These are phyloP conservation scores for Brassica cretica DNA, from an alignment of 345 rosid genomes.

Conservation along the genomic window DNA sequence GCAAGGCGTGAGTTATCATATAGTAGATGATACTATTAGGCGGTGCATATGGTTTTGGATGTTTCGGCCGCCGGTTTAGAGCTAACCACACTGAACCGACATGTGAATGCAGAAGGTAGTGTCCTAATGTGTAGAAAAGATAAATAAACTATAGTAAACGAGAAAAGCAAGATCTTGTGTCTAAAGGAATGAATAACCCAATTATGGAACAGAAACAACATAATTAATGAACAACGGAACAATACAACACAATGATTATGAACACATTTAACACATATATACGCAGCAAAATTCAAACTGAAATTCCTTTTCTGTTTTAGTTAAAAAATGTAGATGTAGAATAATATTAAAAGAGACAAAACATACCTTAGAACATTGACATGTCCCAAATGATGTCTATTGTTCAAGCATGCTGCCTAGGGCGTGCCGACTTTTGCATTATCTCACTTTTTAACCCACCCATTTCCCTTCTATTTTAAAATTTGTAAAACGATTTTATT, in stretches of 20 bases:
- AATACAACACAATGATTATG: constrained; percentile 40
- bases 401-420: constrained; percentile 59
- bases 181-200: constrained; percentile 33
- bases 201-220: constrained; percentile 42
- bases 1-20: too few relatives aligned
- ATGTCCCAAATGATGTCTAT: constrained; percentile 49
- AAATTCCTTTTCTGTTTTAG: neutral
- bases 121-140: neutral
- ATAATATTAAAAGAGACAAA: constrained; percentile 32
- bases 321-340: neutral
- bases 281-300: constrained; percentile 5
- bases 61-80: neutral
- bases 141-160: constrained; percentile 4
- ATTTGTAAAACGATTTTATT: neutral
- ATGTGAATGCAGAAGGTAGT: neutral
- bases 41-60: neutral
- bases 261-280: constrained; percentile 13
- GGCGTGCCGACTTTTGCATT: constrained; percentile 60
- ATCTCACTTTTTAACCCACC: constrained; percentile 43
- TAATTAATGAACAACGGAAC: constrained; percentile 41
- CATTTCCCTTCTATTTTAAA: neutral
- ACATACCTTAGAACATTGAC: constrained; percentile 47
- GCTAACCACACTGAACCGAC: neutral
- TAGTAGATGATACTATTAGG: neutral
- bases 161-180: constrained; percentile 35